Conservation (phyloP, 169 alveolate species). For the Blepharisma undulans region DNA sequence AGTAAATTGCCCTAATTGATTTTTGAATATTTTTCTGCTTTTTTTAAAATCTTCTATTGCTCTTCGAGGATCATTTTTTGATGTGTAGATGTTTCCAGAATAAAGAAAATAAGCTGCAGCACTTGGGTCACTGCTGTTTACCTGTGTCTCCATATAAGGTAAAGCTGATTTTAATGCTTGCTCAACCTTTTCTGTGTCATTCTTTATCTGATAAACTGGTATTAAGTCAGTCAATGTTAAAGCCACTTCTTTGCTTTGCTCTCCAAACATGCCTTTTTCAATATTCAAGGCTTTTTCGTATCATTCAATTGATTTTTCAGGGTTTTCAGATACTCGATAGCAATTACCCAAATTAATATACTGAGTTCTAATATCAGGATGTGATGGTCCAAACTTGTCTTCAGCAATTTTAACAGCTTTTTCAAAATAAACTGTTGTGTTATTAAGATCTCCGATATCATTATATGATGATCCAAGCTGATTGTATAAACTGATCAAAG, state of each 20-base stretch:
- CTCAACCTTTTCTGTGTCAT: neutral
- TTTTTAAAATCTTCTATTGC: neutral
- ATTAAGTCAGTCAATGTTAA: neutral
- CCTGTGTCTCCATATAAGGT: neutral
- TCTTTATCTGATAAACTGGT: neutral
- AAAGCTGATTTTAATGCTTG: neutral
- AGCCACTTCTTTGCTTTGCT: neutral
- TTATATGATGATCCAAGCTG: neutral
- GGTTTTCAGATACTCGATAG: neutral
- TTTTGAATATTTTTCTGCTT: neutral
- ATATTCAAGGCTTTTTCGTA: neutral
- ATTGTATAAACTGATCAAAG: neutral
- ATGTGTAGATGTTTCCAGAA: neutral
- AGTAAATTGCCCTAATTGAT: neutral
- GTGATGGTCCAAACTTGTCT: neutral
- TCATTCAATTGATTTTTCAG: neutral
- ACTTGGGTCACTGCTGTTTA: neutral
- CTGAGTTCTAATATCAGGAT: neutral
- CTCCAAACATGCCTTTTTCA: neutral
- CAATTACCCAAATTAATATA: neutral
- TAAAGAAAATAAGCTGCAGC: neutral
- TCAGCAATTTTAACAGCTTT: neutral
- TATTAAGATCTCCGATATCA: neutral
- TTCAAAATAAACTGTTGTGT: neutral
- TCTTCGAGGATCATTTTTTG: neutral